Percentiles rank a stretch among this genome's conserved stretches.
Conservation (phyloP, 257 asterid species). For the Nicotiana undulata region DNA sequence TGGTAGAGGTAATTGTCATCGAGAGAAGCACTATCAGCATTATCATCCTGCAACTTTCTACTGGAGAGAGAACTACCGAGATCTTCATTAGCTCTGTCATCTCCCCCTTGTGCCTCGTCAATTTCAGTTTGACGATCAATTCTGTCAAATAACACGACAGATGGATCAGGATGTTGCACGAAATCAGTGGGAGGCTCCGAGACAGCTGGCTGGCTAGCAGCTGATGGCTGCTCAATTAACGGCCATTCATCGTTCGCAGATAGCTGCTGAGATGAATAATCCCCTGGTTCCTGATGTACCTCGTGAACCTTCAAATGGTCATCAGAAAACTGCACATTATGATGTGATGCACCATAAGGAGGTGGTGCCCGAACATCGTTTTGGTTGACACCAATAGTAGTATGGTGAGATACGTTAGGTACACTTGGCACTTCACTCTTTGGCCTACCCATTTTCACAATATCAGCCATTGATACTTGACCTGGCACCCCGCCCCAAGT, state of each 20-base stretch:
- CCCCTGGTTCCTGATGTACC: conserved; percentile 28
- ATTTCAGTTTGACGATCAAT: conserved; percentile 27
- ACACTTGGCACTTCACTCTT: conserved; percentile 30
- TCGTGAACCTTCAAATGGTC: conserved; percentile 28
- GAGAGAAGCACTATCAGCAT: conserved; percentile 39
- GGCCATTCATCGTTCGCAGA: conserved; percentile 65
- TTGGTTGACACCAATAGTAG: conserved; percentile 13
- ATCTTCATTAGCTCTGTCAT: conserved; percentile 37
- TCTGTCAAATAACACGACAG: conserved; percentile 28
- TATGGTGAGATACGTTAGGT: conserved; percentile 30
- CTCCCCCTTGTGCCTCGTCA: conserved; percentile 43
- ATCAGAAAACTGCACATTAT: conserved; percentile 25
- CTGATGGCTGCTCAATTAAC: conserved; percentile 48
- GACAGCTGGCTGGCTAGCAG: conserved; percentile 22
- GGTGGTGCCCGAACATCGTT: conserved; percentile 34
- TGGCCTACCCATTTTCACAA: conserved; percentile 91
- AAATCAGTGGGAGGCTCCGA: conserved; percentile 36
- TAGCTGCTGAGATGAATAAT: conserved; percentile 36
- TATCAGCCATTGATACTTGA: conserved; percentile 89
- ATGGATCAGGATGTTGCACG: conserved; percentile 38
- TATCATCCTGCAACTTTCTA: conserved; percentile 43
- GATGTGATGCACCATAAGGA: conserved; percentile 21
- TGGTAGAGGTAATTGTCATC: conserved; percentile 37
- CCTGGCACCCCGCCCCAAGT: conserved; percentile 70
- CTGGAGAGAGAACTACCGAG: conserved; percentile 38